Percentiles rank a stretch among this genome's conserved stretches.
Conservation (phyloP, 352 stramenopile species). For the Pythium sp. region DNA sequence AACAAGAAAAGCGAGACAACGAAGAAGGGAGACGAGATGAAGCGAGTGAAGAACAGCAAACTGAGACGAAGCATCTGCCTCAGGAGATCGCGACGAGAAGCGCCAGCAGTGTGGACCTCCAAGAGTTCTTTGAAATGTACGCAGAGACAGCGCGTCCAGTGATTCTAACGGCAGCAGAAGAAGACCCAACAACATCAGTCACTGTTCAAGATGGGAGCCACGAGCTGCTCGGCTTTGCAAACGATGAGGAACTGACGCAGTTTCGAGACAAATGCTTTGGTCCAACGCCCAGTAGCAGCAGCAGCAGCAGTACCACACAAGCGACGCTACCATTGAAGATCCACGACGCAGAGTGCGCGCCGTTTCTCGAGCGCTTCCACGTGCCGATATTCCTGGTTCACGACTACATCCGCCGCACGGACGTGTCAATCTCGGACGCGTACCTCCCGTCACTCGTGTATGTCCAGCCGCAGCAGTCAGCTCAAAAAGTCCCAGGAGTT, state of each 20-base stretch:
- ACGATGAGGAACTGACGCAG: slow-evolving; percentile 2
- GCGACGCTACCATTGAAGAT: slow-evolving; percentile 20
- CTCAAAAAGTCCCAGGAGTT: neutral
- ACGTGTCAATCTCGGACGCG: slow-evolving; percentile 24
- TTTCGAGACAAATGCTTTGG: slow-evolving; percentile 31
- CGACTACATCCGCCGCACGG: slow-evolving; percentile 69
- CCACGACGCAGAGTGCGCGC: slow-evolving; percentile 28
- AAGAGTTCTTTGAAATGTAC: slow-evolving; percentile 67
- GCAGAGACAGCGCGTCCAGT: slow-evolving; percentile 32
- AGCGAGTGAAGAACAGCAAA: neutral
- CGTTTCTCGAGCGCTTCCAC: slow-evolving; percentile 39
- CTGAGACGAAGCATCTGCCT: neutral
- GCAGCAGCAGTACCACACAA: neutral
- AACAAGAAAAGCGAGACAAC: neutral
- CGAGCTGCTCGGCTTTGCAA: slow-evolving; percentile 24
- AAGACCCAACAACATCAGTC: slow-evolving; percentile 4
- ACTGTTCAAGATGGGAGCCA: slow-evolving; percentile 9
- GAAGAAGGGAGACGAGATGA: neutral
- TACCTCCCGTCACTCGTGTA: slow-evolving; percentile 38
- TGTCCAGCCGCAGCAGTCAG: neutral
- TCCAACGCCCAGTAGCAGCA: neutral
- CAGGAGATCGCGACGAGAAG: slow-evolving; percentile 19
- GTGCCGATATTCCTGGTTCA: slow-evolving; percentile 56
- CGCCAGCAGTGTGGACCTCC: slow-evolving; percentile 33
- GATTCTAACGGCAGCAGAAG: slow-evolving; percentile 25